Base-by-base conservation (phyloP, 345 rosid genomes). In the Ailanthus altissimus region DNA sequence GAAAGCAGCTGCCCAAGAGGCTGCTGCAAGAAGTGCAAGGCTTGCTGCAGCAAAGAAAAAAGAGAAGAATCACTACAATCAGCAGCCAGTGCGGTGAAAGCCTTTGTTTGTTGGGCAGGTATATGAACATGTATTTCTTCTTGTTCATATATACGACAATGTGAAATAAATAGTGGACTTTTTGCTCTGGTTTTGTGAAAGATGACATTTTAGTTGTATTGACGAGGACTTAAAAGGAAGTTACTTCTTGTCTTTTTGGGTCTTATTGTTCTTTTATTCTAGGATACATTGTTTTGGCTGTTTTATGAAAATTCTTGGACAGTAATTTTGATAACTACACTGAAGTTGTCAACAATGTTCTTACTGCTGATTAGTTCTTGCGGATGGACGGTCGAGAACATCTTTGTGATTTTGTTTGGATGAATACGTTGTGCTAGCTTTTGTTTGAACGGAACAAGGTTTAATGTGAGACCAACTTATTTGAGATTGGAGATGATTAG, bases 21-120 rank as follows among this genome's bases (percentile, higher is more conserved):
- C 94, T 45, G 94, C 94, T 38, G 92, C 94, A 23, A 84, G 94
- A 84, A 85, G 75, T 63, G 94, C 94, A 49, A 88, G 57, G 85
- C 90, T 90, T n/a, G 94, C 94, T 12, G 90, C 94, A 6, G 88
- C 92, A 36, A 90, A 90, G 89, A 90, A 90, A 78, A 90, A 90
- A 68, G 94, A 90, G 82, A 90, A 88, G 86, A 89, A 83, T 69
- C 94, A 90, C 77, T 90, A 90, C 86, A 90, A 90, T 75, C 94
- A 90, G 85, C 94, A 90, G 83, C 94, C 94, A 2, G 81, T 85
- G 76, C 85, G 94, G 83, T 88, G 79, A 86, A 78, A 23, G 0
- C 59, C 38, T 38, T 15, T 1, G 71, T 65, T 50, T 26, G 47
- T 72, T 46, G 58, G 7, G 73, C 67, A 69, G 23, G 28, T 64